Conservation (phyloP, 192 early-diverging fungal species). For the Endogone sp. region DNA sequence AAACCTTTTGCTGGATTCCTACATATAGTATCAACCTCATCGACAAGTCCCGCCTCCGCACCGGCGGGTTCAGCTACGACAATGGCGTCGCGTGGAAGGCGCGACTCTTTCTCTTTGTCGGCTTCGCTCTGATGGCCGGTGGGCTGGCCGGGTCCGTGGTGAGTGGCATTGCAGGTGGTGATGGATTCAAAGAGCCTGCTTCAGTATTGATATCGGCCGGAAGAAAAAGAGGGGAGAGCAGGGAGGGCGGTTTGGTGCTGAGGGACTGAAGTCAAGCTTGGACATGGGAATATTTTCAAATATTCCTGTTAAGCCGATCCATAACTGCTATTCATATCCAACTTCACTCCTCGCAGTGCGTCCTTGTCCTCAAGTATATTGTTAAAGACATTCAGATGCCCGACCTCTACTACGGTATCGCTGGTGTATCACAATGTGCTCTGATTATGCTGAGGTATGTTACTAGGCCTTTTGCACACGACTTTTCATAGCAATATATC, state of each 20-base stretch:
- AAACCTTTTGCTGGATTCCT: neutral
- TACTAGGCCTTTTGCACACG: neutral
- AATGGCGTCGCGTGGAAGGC: slow-evolving; percentile 40
- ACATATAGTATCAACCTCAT: slow-evolving; percentile 45
- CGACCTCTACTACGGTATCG: slow-evolving; percentile 18
- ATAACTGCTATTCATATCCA: too few species aligned
- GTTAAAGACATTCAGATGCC: slow-evolving; percentile 9
- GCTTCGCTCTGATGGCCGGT: slow-evolving; percentile 55
- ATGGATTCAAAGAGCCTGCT: neutral
- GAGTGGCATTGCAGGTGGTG: slow-evolving; percentile 15
- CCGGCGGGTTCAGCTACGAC: slow-evolving; percentile 40
- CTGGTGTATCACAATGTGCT: slow-evolving; percentile 10
- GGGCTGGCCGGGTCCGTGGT: slow-evolving; percentile 57
- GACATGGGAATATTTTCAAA: neutral
- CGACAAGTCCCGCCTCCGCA: slow-evolving; percentile 43
- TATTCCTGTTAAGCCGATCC: too few species aligned
- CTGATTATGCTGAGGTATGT: slow-evolving; percentile 19
- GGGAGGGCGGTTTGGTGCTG: too few species aligned
- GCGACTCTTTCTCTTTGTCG: slow-evolving; percentile 50
- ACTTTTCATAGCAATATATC: slow-evolving; percentile 1
- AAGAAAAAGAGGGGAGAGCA: too few species aligned
- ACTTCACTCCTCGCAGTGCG: slow-evolving; percentile 7
- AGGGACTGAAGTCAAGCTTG: too few species aligned
- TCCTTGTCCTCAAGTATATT: slow-evolving; percentile 22
- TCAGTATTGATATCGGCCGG: too few species aligned